Evolutionary conservation across 73 alveolate species (phyloP).

Genomic region (Durusdinium trenchii): DNA sequence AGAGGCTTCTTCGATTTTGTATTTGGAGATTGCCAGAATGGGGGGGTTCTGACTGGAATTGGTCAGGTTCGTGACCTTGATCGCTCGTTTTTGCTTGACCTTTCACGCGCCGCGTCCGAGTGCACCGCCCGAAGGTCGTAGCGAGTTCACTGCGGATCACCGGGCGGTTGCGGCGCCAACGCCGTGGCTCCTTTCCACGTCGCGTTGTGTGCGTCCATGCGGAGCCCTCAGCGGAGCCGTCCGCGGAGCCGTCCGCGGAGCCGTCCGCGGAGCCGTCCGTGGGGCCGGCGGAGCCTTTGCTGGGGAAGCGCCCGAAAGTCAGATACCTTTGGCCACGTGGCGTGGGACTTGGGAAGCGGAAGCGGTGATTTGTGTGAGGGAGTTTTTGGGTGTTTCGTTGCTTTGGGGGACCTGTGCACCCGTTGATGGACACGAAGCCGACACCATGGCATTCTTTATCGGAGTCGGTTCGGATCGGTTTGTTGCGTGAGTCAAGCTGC

Average conservation of each 20-base stretch:
- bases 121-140: too few relatives aligned
- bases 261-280: not conserved
- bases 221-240: not conserved
- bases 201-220: not conserved
- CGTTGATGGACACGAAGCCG: too few relatives aligned
- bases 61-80: too few relatives aligned
- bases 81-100: too few relatives aligned
- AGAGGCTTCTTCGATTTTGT: too few relatives aligned
- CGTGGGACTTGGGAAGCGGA: not conserved
- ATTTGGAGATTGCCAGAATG: too few relatives aligned
- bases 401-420: too few relatives aligned
- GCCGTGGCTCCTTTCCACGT: not conserved
- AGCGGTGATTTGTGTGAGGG: too few relatives aligned
- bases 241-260: not conserved
- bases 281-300: slow-evolving; percentile 1
- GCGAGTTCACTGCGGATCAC: not conserved
- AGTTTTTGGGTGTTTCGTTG: too few relatives aligned
- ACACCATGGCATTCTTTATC: too few relatives aligned
- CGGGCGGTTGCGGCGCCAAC: not conserved
- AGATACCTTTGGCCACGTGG: slow-evolving; percentile 48
- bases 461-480: not conserved
- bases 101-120: too few relatives aligned
- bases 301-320: slow-evolving; percentile 89
- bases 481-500: not conserved
- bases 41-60: too few relatives aligned